Evolutionary conservation across 2,329 filamentous ascomycete genomes (phyloP), one percentile per base, ranked within the genome.

Genomic region (Ceratocystis colombiana): DNA sequence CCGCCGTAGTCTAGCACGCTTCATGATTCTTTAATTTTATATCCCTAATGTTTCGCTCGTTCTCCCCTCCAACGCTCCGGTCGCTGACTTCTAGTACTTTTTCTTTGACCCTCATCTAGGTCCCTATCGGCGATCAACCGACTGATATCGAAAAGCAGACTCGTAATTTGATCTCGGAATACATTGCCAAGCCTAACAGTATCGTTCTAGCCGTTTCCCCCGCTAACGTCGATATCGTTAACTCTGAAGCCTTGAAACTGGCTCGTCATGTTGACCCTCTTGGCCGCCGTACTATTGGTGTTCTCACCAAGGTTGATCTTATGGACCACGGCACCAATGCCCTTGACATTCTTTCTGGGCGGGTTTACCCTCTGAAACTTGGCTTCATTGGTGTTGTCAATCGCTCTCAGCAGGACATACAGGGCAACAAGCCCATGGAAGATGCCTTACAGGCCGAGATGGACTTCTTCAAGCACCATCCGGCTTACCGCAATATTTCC

Each of bases 301-400:
- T 99, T 67, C 82, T 99, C 68, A 97, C 94, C 68, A 99, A 99
- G 78, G 80, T 99, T 70, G 94, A 99, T 75, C 79, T 99, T 67
- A 99, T 99, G 94, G 94, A 99, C 73, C 93, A 99, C 73, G 94
- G 94, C 69, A 99, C 94, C 67, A 97, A 99, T 73, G 94, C 94
- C 17, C 82, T 99, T 71, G 94, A 99, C 73, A 99, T 99, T 71
- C 82, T 99, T n/a, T 95, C 93, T 5, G 94, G 94, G 2, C 87
- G 94, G 30, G 94, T 99, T 2, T 99, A 99, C 75, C 94, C 94
- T 7, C 76, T 99, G 71, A 99, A 97, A 77, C 84, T 99, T 69
- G 94, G 94, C 33, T 99, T 97, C 75, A 97, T 99, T 71, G 94
- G 94, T 68, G 92, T 97, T 17, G 93, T 99, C 72, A 99, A 99